phyloP scores from a whole-genome alignment of 495 filamentous ascomycete species.

The Beverwykella pulmonaria region DNA sequence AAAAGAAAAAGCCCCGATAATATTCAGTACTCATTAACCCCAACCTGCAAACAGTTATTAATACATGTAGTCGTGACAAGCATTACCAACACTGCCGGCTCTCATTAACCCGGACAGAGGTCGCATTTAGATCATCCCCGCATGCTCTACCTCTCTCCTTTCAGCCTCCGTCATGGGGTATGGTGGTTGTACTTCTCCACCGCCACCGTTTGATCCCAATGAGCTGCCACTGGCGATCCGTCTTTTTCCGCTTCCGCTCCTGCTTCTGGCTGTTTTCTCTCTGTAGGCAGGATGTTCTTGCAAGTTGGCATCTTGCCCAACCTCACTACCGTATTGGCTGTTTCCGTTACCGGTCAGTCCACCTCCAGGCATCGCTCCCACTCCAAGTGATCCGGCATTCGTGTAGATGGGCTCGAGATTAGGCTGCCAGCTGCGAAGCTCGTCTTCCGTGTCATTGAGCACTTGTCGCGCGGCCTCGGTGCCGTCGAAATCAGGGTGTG shows the following conservation, averaged over 20 bases:
- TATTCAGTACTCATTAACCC: conserved; percentile 4
- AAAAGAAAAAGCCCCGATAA: not conserved
- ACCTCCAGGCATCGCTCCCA: conserved; percentile 39
- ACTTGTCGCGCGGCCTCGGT: conserved; percentile 71
- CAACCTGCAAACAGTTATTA: conserved; percentile 1
- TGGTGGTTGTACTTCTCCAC: conserved; percentile 27
- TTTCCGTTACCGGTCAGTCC: conserved; percentile 14
- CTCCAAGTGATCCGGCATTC: conserved; percentile 44
- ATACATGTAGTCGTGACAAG: conserved; percentile 23
- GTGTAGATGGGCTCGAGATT: conserved; percentile 58
- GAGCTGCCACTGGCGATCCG: conserved; percentile 30
- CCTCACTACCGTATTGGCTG: conserved; percentile 27
- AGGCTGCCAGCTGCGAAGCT: conserved; percentile 73
- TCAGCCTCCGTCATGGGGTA: conserved; percentile 35
- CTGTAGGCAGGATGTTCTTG: conserved; percentile 34
- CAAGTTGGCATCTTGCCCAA: conserved; percentile 15
- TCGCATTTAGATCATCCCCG: conserved; percentile 21
- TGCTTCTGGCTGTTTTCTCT: conserved; percentile 36
- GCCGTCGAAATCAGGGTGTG: conserved; percentile 65
- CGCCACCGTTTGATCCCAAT: conserved; percentile 20
- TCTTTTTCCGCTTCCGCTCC: conserved; percentile 24
- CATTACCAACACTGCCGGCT: not conserved
- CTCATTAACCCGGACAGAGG: not conserved
- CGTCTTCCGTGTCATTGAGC: conserved; percentile 90
- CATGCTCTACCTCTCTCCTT: conserved; percentile 24